phyloP scores from a whole-genome alignment of 140 eudicot genomes.

The Erigeron philadelphicus region DNA sequence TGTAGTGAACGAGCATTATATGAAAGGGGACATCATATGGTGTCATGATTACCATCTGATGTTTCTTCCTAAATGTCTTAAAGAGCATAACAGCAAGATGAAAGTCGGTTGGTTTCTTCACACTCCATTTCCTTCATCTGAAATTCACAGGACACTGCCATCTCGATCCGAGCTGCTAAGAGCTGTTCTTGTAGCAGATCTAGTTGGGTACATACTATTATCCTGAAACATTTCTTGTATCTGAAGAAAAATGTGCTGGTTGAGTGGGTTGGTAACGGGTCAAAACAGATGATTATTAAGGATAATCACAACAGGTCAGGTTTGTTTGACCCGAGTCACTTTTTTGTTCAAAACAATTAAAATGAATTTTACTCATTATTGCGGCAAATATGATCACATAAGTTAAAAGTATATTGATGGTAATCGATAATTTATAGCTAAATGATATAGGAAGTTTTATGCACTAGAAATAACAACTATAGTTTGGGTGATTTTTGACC shows the following conservation, averaged over 20 bases:
- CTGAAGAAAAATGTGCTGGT: neutral
- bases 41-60: conserved; percentile 89
- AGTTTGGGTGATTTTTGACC: neutral
- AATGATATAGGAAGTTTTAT: neutral
- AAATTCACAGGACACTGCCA: conserved; percentile 69
- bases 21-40: conserved; percentile 81
- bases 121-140: conserved; percentile 88
- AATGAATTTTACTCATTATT: neutral
- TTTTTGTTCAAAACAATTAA: neutral
- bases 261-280: neutral
- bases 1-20: conserved; percentile 65
- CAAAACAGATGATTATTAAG: neutral
- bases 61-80: conserved; percentile 73
- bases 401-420: neutral
- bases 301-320: neutral
- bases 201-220: conserved; percentile 54
- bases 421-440: neutral
- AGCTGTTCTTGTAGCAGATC: conserved; percentile 79
- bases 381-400: neutral
- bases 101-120: conserved; percentile 95
- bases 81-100: conserved; percentile 50
- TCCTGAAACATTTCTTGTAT: neutral
- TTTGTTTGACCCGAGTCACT: neutral
- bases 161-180: conserved; percentile 63
- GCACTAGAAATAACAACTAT: neutral